Evolutionary conservation across 1,284 basidiomycete species (phyloP), one percentile per base, ranked within the genome.

Genomic region (Trichosporon faecale): DNA sequence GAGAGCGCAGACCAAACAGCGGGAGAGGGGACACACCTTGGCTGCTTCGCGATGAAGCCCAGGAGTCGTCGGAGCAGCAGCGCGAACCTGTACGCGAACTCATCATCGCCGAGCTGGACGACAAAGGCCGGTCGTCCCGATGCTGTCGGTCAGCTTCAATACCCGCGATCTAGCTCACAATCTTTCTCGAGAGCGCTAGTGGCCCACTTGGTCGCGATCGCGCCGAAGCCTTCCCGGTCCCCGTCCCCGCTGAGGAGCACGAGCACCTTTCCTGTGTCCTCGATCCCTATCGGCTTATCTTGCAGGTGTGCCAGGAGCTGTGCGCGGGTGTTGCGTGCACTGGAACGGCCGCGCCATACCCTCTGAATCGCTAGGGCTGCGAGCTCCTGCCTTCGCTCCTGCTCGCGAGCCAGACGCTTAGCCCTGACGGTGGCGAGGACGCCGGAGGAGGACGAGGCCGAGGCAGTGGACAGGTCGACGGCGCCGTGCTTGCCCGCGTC

Each of bases 401-500:
- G 68, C 71, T 83, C 82, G 33, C 83, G 67, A 1, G 75, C 76
- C 23, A 71, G 71, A 18, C 82, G 75, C 67, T 83, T 78, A 0
- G 77, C 76, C 66, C 80, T 72, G 63, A 83, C 75, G 7, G 70
- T 71, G 25, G 64, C 74, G 2, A 83, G 69, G 18, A 83, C 69
- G 1, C 75, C 74, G 0, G 78, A 76, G 0, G 81, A 81, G 11
- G 79, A 77, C 12, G 77, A 74, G 0, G 80, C 72, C 33, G 76
- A 73, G 3, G 69, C 69, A 3, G 81, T 83, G 1, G 79, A 80
- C 16, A 83, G 75, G 71, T 83, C 75, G 65, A 81, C 76, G 40
- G 76, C 33, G n/a, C 68, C 61, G 64, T 67, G 57, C 25, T 67
- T 67, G 61, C 67, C 64, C 18, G 68, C 66, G 70, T 74, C 70